Conservation (phyloP, 192 early-diverging fungal species). For the Entophlyctis luteolus region DNA sequence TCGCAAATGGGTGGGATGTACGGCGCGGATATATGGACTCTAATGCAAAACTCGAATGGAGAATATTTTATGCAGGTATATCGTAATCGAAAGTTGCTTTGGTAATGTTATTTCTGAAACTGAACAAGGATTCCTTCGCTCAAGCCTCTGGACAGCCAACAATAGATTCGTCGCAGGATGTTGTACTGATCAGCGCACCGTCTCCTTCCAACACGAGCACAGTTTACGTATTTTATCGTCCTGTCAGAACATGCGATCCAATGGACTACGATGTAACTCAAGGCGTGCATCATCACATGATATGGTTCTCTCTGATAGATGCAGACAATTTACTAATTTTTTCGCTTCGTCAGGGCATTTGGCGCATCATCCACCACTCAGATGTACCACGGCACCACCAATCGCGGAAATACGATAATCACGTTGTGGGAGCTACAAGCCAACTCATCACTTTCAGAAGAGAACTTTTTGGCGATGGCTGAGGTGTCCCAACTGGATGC, state of each 20-base stretch:
- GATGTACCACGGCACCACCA: background rate
- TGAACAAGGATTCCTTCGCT: constrained; percentile 14
- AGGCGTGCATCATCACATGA: background rate
- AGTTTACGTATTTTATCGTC: constrained; percentile 11
- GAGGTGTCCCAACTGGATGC: background rate
- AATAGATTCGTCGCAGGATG: constrained; percentile 14
- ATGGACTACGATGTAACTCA: background rate
- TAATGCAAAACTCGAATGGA: background rate
- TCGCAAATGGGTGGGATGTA: constrained; percentile 16
- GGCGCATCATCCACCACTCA: background rate
- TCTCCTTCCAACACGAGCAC: background rate
- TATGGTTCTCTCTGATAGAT: constrained; percentile 5
- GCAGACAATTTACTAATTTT: background rate
- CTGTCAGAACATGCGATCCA: constrained; percentile 9
- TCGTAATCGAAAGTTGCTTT: background rate
- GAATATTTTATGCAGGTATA: constrained; percentile 20
- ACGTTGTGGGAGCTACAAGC: background rate
- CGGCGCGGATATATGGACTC: constrained; percentile 20
- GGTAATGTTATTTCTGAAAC: background rate
- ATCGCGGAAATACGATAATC: background rate
- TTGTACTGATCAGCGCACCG: background rate
- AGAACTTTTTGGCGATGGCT: background rate
- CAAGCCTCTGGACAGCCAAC: background rate
- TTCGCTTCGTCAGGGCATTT: constrained; percentile 1
- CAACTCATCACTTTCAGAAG: background rate